Evolutionary conservation across 805 yeast genomes (phyloP).

Genomic region (Myxozyma mucilagina): DNA sequence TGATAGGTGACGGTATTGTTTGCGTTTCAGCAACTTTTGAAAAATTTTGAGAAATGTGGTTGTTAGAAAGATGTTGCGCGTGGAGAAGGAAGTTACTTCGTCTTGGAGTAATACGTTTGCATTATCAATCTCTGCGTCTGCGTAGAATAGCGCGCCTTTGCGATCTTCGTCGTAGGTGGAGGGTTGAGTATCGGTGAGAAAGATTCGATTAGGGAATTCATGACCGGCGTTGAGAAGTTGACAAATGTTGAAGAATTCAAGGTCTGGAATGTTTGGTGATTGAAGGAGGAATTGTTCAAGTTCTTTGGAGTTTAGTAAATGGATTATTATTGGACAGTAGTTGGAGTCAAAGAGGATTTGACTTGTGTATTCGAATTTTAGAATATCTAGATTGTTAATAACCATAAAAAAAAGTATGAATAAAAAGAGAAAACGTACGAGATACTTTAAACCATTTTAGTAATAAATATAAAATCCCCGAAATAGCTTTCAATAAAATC

Average conservation of each 20-base stretch:
- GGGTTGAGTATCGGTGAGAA: constrained; percentile 1
- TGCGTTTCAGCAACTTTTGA: constrained; percentile 60
- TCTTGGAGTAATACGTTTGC: constrained; percentile 14
- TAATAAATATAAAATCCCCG: constrained; percentile 54
- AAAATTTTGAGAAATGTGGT: constrained; percentile 55
- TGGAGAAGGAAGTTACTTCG: constrained; percentile 30
- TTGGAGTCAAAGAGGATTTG: constrained; percentile 70
- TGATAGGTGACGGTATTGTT: constrained; percentile 71
- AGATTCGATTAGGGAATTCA: constrained; percentile 17
- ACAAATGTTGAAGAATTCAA: constrained; percentile 34
- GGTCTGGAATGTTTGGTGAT: constrained; percentile 33
- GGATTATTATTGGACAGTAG: constrained; percentile 22
- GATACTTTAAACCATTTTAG: constrained; percentile 76
- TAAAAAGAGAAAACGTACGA: constrained; percentile 40
- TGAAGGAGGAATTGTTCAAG: constrained; percentile 24
- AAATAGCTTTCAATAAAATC: constrained; percentile 57
- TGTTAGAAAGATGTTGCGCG: constrained; percentile 37
- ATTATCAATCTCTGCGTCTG: constrained; percentile 1
- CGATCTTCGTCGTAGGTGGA: not conserved
- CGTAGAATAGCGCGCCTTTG: not conserved
- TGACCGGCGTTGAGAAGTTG: constrained; percentile 24
- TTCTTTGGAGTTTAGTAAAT: constrained; percentile 26
- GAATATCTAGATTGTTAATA: constrained; percentile 45
- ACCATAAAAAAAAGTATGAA: not conserved
- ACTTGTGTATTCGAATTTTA: constrained; percentile 74